Evolutionary conservation across 108 stramenopile genomes (phyloP).

Genomic region (Cyclotella sp.): DNA sequence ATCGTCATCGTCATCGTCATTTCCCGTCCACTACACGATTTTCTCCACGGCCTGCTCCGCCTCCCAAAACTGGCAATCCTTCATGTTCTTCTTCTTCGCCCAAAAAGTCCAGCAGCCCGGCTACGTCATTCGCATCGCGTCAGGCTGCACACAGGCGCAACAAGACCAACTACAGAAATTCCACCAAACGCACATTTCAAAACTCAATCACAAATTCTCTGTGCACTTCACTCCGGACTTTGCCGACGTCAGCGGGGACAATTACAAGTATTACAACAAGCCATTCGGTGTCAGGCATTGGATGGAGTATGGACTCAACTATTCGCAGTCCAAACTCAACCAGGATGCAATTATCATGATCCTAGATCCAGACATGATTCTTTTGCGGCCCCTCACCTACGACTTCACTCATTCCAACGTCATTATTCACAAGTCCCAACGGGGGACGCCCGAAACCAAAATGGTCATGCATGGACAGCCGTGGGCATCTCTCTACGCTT

Average conservation of each 20-base stretch:
- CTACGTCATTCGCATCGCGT: slow-evolving; percentile 89
- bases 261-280: slow-evolving; percentile 94
- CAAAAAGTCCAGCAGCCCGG: slow-evolving; percentile 79
- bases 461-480: slow-evolving; percentile 90
- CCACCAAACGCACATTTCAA: slow-evolving; percentile 50
- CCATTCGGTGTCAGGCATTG: slow-evolving; percentile 89
- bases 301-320: slow-evolving; percentile 72
- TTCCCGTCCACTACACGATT: slow-evolving; percentile 47
- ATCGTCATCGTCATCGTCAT: not conserved
- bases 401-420: slow-evolving; percentile 75
- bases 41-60: slow-evolving; percentile 90
- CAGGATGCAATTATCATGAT: slow-evolving; percentile 76
- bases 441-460: slow-evolving; percentile 37
- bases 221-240: slow-evolving; percentile 82
- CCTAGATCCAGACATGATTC: slow-evolving; percentile 86
- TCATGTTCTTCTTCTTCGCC: slow-evolving; percentile 86
- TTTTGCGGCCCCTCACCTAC: slow-evolving; percentile 81
- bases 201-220: slow-evolving; percentile 57
- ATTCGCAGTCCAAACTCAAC: slow-evolving; percentile 54
- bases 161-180: slow-evolving; percentile 33
- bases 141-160: slow-evolving; percentile 61
- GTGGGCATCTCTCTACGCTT: slow-evolving; percentile 90
- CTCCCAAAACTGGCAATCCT: slow-evolving; percentile 95
- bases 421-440: slow-evolving; percentile 42
- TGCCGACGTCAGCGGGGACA: slow-evolving; percentile 44